Percentiles rank a stretch among this genome's conserved stretches.
These are phyloP conservation scores for Aureoboletus auriporus DNA, from an alignment of 768 basidiomycete genomes.

Conservation along the genomic window DNA sequence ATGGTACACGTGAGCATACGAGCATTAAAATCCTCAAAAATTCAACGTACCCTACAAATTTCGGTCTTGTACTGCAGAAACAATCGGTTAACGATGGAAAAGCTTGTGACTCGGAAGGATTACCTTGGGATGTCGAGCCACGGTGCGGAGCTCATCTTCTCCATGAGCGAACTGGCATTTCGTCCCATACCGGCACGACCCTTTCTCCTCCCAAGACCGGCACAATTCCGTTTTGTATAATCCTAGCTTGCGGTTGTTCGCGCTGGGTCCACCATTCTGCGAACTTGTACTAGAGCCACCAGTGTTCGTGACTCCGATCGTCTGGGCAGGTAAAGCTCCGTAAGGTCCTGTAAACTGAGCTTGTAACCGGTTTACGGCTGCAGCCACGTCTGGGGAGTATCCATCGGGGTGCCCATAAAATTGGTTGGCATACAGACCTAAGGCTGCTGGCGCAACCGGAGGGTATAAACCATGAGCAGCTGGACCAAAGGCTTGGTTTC, in stretches of 20 bases:
- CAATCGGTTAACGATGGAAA: slow-evolving; percentile 14
- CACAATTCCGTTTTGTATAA: slow-evolving; percentile 90
- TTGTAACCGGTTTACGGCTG: slow-evolving; percentile 62
- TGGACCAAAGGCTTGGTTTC: slow-evolving; percentile 47
- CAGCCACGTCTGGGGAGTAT: slow-evolving; percentile 51
- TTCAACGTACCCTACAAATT: slow-evolving; percentile 72
- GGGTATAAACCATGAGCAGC: slow-evolving; percentile 55
- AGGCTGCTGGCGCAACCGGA: slow-evolving; percentile 38
- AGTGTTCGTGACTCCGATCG: slow-evolving; percentile 40
- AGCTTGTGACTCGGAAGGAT: slow-evolving; percentile 10
- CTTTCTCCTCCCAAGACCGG: slow-evolving; percentile 91
- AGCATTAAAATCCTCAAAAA: neutral
- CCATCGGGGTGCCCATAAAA: slow-evolving; percentile 63
- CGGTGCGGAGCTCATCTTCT: slow-evolving; percentile 79
- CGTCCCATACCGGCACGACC: slow-evolving; percentile 75
- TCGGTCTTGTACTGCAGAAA: slow-evolving; percentile 81
- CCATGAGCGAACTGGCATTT: slow-evolving; percentile 96
- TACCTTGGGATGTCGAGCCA: slow-evolving; percentile 88
- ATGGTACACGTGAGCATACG: slow-evolving; percentile 9
- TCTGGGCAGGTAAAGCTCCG: slow-evolving; percentile 43
- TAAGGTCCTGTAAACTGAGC: slow-evolving; percentile 53
- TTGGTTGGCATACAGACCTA: slow-evolving; percentile 67
- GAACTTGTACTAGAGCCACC: slow-evolving; percentile 26
- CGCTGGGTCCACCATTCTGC: slow-evolving; percentile 64
- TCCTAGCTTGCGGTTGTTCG: slow-evolving; percentile 87